A percentile compares a stretch with the other conserved stretches of the same genome.
These are phyloP conservation scores for Lasiosphaeria hispida DNA, from an alignment of 495 filamentous ascomycete genomes.

Conservation along the genomic window DNA sequence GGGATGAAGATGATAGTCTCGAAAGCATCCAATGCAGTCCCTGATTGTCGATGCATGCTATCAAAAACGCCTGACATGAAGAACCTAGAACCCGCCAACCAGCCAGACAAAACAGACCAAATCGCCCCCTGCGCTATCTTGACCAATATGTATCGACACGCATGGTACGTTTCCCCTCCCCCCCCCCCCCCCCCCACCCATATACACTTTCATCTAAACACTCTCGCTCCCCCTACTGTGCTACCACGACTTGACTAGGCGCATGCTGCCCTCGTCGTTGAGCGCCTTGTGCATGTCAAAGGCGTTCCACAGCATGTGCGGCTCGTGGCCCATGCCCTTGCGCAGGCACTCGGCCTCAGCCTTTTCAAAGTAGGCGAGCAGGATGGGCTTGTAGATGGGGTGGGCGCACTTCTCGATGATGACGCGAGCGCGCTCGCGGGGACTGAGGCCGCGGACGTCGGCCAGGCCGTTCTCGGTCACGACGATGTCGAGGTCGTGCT, in stretches of 20 bases:
- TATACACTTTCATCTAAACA: neutral
- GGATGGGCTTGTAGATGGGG: conserved; percentile 78
- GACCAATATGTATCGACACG: neutral
- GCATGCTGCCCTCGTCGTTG: conserved; percentile 80
- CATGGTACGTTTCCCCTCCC: neutral
- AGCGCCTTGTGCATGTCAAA: conserved; percentile 91
- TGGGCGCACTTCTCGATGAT: conserved; percentile 90
- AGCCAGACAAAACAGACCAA: no score
- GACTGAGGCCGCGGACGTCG: conserved; percentile 79
- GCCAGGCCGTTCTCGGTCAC: conserved; percentile 88
- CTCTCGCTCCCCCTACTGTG: neutral
- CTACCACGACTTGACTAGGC: conserved; percentile 58
- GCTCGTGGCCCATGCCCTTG: conserved; percentile 90
- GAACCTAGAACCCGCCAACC: no score
- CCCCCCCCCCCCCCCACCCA: neutral
- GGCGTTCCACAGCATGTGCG: conserved; percentile 76
- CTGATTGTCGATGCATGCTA: no score
- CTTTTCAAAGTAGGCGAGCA: conserved; percentile 80
- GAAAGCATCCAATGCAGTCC: no score
- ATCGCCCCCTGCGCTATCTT: neutral
- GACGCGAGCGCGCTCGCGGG: conserved; percentile 76
- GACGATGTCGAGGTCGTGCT: conserved; percentile 83
- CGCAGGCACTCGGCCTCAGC: conserved; percentile 83
- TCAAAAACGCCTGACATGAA: no score
- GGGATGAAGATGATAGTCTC: neutral